Evolutionary conservation across 441 rosid genomes (phyloP).

Genomic region (Pelargonium myrrhifolium): DNA sequence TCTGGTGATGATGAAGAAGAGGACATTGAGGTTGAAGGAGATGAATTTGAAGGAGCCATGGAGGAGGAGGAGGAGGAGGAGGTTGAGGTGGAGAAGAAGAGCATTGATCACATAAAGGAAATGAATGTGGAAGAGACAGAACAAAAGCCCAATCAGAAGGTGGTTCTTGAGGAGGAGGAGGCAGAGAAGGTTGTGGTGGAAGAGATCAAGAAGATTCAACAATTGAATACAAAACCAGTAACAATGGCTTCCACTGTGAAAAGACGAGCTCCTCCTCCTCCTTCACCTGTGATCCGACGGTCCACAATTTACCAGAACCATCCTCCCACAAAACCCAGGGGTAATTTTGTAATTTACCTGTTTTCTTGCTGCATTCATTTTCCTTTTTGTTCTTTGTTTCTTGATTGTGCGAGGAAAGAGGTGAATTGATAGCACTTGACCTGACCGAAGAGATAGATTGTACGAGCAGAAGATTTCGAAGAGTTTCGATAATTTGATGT

Average conservation of each 20-base stretch:
- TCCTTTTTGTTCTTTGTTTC: no score
- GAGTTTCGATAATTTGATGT: no score
- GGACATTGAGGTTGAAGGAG: conserved; percentile 4
- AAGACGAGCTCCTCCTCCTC: conserved; percentile 35
- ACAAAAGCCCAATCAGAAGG: conserved; percentile 13
- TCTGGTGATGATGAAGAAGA: conserved; percentile 23
- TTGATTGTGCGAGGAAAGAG: no score
- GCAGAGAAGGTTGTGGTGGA: conserved; percentile 19
- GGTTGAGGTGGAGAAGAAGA: conserved; percentile 26
- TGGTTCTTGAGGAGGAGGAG: conserved; percentile 1
- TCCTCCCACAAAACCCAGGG: conserved; percentile 25
- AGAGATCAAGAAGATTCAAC: conserved; percentile 25
- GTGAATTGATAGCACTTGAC: no score
- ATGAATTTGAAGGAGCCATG: conserved; percentile 12
- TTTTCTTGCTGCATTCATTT: background rate
- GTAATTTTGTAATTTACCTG: background rate
- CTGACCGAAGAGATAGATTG: no score
- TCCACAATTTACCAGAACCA: conserved; percentile 32
- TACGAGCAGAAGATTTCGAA: no score
- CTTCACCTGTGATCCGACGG: conserved; percentile 25
- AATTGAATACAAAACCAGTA: conserved; percentile 32
- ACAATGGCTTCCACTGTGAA: conserved; percentile 36
- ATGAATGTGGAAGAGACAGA: conserved; percentile 26
- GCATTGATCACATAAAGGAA: conserved; percentile 44
- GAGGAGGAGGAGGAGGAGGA: conserved; percentile 16